Percentiles rank a stretch among this genome's conserved stretches.
These are phyloP conservation scores for Scenedesmus sp. DNA, from an alignment of 163 green algal species.

Conservation along the genomic window DNA sequence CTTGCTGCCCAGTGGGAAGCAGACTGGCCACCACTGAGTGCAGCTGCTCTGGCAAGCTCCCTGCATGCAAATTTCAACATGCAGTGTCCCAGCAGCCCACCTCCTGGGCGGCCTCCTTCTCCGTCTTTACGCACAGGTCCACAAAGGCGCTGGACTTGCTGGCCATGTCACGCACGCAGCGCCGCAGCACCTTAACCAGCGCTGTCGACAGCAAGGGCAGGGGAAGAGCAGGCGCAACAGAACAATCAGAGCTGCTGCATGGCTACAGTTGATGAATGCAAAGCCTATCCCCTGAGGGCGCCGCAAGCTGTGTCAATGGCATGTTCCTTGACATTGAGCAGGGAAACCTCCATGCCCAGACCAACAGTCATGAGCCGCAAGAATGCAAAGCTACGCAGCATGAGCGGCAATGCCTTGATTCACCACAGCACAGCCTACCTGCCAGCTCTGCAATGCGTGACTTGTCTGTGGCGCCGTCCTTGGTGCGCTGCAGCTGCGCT, in stretches of 20 bases:
- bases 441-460: slow-evolving; percentile 88
- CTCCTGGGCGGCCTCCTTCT: slow-evolving; percentile 80
- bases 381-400: too few species aligned
- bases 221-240: neutral
- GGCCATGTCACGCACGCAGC: slow-evolving; percentile 79
- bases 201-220: slow-evolving; percentile 60
- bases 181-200: slow-evolving; percentile 86
- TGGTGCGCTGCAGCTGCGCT: slow-evolving; percentile 84
- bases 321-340: neutral
- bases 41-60: neutral
- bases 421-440: slow-evolving; percentile 49
- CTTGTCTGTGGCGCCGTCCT: slow-evolving; percentile 86
- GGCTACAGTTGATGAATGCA: neutral
- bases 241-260: neutral
- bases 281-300: neutral
- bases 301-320: neutral
- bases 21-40: neutral
- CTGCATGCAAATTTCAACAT: neutral
- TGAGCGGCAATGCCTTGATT: neutral
- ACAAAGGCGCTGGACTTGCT: slow-evolving; percentile 71
- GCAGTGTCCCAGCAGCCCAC: slow-evolving; percentile 57
- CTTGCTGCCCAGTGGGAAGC: neutral
- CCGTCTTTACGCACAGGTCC: slow-evolving; percentile 66
- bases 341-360: too few species aligned
- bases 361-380: too few species aligned